Evolutionary conservation across 225 moss, liverwort and hornwort genomes (phyloP).

Genomic region (Thuidium tamariscinum): DNA sequence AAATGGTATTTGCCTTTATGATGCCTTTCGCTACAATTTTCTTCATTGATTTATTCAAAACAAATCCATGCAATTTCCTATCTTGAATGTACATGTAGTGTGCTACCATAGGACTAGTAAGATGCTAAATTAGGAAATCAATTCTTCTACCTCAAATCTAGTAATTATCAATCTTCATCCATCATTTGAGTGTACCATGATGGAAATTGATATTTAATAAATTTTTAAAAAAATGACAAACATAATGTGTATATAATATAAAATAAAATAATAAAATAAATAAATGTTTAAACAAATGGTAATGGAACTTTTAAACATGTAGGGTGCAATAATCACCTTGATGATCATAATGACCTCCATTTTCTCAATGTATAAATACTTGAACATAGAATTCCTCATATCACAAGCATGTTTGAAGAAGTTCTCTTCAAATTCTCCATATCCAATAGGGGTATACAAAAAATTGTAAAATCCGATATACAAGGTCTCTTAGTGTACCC

Average conservation of each 20-base stretch:
- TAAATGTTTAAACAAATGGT: no score
- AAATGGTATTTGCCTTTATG: not conserved
- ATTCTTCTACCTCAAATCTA: no score
- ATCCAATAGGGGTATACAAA: not conserved
- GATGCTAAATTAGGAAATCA: no score
- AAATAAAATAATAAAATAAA: no score
- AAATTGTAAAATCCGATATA: not conserved
- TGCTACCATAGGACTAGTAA: no score
- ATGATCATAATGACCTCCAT: not conserved
- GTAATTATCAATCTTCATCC: no score
- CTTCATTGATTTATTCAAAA: not conserved
- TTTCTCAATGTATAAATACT: not conserved
- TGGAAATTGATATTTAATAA: no score
- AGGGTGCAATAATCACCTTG: not conserved
- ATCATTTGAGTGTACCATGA: no score
- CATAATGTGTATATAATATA: no score
- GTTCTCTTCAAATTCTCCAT: not conserved
- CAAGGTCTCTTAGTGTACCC: not conserved
- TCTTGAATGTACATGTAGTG: no score
- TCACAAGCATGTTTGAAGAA: fast-evolving
- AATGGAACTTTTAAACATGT: no score
- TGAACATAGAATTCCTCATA: not conserved
- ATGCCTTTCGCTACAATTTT: not conserved
- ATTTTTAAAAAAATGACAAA: no score
- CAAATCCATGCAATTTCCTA: not conserved